phyloP scores from a whole-genome alignment of 106 monocot genomes.

The Dendrobium officinale region DNA sequence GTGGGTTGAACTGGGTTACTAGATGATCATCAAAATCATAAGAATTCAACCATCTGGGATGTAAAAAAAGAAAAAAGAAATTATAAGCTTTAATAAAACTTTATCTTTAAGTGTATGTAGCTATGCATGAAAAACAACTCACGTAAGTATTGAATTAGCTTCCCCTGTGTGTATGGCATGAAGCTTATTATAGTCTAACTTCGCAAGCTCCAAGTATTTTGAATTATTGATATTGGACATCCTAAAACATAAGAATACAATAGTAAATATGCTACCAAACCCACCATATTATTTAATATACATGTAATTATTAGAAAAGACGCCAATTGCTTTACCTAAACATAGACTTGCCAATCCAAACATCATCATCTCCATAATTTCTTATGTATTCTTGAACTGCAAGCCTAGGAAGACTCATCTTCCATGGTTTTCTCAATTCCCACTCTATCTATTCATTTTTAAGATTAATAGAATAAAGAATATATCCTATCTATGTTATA shows the following conservation, averaged over 20 bases:
- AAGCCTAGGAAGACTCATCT: constrained; percentile 16
- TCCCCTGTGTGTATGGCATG: constrained; percentile 17
- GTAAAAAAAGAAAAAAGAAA: not conserved
- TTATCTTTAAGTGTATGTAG: not conserved
- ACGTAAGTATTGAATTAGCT: constrained; percentile 18
- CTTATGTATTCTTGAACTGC: constrained; percentile 2
- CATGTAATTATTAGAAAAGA: too few relatives aligned
- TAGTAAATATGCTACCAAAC: too few relatives aligned
- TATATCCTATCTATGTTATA: too few relatives aligned
- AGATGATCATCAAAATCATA: constrained; percentile 12
- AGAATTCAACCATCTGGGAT: constrained; percentile 23
- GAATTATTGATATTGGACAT: constrained; percentile 27
- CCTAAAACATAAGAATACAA: too few relatives aligned
- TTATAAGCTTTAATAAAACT: not conserved
- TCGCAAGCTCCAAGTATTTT: constrained; percentile 29
- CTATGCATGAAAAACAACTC: constrained; percentile 2
- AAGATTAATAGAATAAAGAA: too few relatives aligned
- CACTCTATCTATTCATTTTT: not conserved
- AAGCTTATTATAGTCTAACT: constrained; percentile 23
- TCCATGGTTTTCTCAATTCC: constrained; percentile 17
- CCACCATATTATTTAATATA: too few relatives aligned
- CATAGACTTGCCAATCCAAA: too few relatives aligned
- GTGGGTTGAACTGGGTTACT: constrained; percentile 8
- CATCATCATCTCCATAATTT: too few relatives aligned
- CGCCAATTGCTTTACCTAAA: too few relatives aligned